A percentile compares a stretch with the other conserved stretches of the same genome.
Conservation (phyloP, 768 basidiomycete genomes). For the Pisolithus tinctorius region DNA sequence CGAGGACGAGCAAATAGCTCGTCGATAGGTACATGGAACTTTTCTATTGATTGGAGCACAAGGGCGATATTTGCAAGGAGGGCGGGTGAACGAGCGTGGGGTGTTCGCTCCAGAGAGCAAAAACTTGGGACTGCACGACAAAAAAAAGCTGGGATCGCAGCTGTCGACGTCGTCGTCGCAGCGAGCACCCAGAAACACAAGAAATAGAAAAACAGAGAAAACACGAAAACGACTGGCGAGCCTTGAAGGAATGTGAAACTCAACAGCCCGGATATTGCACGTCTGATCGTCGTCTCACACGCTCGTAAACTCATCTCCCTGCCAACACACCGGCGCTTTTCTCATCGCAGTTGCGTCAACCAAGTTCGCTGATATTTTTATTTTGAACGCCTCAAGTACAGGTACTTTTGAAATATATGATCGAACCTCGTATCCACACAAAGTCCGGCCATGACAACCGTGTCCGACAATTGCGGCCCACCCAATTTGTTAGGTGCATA, state of each 20-base stretch:
- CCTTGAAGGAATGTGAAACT: constrained; percentile 2
- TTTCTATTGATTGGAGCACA: too few species aligned
- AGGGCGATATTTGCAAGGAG: constrained; percentile 25
- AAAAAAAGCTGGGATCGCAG: constrained; percentile 13
- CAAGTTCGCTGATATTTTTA: too few species aligned
- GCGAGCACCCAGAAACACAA: background rate
- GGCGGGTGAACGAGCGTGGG: constrained; percentile 37
- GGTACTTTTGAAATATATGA: too few species aligned
- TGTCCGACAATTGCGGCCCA: too few species aligned
- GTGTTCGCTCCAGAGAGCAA: constrained; percentile 10
- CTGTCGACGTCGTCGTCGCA: constrained; percentile 10
- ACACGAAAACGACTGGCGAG: constrained; percentile 8
- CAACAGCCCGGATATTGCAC: background rate
- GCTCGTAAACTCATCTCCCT: background rate
- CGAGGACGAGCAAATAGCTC: constrained; percentile 21
- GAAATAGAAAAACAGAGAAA: background rate
- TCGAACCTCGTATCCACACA: background rate
- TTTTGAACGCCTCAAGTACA: too few species aligned
- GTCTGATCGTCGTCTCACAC: background rate
- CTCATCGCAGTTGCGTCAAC: too few species aligned
- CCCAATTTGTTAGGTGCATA: background rate
- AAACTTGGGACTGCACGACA: background rate
- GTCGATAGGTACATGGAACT: constrained; percentile 15
- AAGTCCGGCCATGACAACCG: too few species aligned
- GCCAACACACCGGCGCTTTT: background rate